These are phyloP conservation scores for Cornus florida DNA, from an alignment of 148 eudicot genomes.

Conservation along the genomic window DNA sequence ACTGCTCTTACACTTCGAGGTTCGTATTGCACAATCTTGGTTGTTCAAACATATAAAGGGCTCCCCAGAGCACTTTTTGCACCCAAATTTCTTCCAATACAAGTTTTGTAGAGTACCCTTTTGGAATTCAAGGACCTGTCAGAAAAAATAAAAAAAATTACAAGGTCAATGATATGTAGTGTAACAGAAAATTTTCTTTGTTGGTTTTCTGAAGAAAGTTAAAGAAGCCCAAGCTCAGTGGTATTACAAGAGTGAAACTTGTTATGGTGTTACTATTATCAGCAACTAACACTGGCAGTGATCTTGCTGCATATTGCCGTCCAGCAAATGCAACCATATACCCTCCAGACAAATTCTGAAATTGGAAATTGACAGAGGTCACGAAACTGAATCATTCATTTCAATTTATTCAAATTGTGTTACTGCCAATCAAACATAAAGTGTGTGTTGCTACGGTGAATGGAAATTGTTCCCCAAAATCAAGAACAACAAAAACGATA, in stretches of 20 bases:
- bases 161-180: neutral
- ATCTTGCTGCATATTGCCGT: slow-evolving; percentile 73
- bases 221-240: neutral
- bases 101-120: slow-evolving; percentile 72
- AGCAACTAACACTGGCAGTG: slow-evolving; percentile 63
- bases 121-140: slow-evolving; percentile 71
- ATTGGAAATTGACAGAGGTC: too few species aligned
- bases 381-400: too few species aligned
- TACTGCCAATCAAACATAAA: too few species aligned
- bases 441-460: too few species aligned
- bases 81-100: slow-evolving; percentile 73
- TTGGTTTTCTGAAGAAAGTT: neutral
- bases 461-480: too few species aligned
- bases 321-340: slow-evolving; percentile 98
- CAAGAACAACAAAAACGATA: too few species aligned
- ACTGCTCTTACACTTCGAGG: slow-evolving; percentile 49
- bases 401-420: too few species aligned
- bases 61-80: slow-evolving; percentile 42
- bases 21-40: slow-evolving; percentile 57
- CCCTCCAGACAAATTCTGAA: slow-evolving; percentile 51
- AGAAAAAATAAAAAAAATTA: neutral
- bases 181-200: neutral
- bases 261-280: slow-evolving; percentile 48
- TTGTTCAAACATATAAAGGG: slow-evolving; percentile 49
- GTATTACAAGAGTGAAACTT: slow-evolving; percentile 65